Evolutionary conservation across 345 rosid species (phyloP), one percentile per base, ranked within the genome.

Genomic region (Hibiscus tridactylites): DNA sequence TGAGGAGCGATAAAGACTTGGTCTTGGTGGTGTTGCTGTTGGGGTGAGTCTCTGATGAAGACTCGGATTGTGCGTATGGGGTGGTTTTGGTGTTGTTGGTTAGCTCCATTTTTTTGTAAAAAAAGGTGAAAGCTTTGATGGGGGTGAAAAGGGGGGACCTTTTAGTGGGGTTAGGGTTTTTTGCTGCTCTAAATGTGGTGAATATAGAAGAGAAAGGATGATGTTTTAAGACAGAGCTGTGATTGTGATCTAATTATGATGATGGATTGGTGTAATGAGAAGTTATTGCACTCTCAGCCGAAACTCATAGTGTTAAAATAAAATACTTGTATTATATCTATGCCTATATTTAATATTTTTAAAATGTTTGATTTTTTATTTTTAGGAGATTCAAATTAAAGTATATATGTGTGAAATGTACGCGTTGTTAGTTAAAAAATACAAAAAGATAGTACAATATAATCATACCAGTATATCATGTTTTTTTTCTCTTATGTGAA

Each of bases 1-100:
- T 68, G 66, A 66, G 64, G 52, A 59, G 71, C 11, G 60, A 8
- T 16, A 53, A 68, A 59, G 79, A 61, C 37, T 56, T 67, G 71
- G 24, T 35, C 47, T 35, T 47, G 58, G 15, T 6, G 7, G 24
- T 6, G 52, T 49, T 49, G 53, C 6, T 50, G 54, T 16, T 15
- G n/a, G 37, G 21, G 1, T 16, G 59, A 29, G 59, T 29, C 44
- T 68, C 71, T 16, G 71, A 68, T 9, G 60, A 29, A 37, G 76
- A 77, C 73, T 72, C 69, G 13, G 69, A 10, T 72, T 67, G 69
- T 26, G 73, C 47, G 29, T 60, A 37, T 13, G 73, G 58, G 26
- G 28, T 9, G 49, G 19, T 68, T 66, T 9, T 61, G 42, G 24
- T 61, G 73, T 73, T 61, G 73, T 73, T 73, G 52, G 54, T 68